Evolutionary conservation across 148 eudicot species (phyloP).

Genomic region (Nyssa sinensis): DNA sequence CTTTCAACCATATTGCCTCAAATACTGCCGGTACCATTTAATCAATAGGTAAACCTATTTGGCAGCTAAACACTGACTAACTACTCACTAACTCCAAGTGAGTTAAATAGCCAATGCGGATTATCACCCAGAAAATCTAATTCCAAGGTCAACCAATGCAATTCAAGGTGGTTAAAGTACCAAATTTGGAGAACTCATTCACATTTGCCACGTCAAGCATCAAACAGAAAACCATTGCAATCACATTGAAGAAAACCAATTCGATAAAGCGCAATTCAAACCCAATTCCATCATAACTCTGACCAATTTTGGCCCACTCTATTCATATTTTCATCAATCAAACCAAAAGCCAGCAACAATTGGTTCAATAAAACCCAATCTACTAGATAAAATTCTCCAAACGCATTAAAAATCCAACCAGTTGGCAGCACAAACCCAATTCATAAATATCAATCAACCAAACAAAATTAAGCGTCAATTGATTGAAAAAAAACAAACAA

Average conservation of each 20-base stretch:
- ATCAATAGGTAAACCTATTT: background rate
- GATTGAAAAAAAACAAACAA: background rate
- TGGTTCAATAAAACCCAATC: background rate
- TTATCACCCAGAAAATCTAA: background rate
- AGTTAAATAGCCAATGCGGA: too few species aligned
- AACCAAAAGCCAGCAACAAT: background rate
- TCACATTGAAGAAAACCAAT: background rate
- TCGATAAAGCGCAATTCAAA: background rate
- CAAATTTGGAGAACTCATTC: background rate
- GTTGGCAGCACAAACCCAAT: background rate
- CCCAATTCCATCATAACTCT: background rate
- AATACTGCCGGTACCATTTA: background rate
- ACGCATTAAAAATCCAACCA: too few species aligned
- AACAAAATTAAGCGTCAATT: background rate
- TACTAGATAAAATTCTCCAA: background rate
- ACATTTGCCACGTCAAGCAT: background rate
- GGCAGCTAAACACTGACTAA: background rate
- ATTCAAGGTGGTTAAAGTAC: background rate
- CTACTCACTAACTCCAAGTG: background rate
- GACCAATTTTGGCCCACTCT: background rate
- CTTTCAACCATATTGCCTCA: background rate
- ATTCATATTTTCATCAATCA: background rate
- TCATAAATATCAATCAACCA: background rate
- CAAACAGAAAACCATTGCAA: background rate
- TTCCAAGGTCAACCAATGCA: background rate